These are phyloP conservation scores for Cytospora chrysosperma DNA, from an alignment of 2,329 filamentous ascomycete genomes.

Conservation along the genomic window DNA sequence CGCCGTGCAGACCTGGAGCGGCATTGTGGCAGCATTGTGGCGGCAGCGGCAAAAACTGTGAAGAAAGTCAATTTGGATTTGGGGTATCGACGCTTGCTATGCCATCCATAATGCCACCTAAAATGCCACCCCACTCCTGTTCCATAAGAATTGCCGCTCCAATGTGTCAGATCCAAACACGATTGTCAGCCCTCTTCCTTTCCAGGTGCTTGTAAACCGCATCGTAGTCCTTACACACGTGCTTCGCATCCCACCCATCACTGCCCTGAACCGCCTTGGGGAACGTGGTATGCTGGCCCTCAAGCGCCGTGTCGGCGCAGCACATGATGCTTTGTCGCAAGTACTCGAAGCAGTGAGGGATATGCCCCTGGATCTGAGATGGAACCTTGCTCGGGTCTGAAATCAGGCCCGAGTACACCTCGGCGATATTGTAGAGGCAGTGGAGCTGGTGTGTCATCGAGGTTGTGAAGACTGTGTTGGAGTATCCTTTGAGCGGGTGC, in stretches of 20 bases:
- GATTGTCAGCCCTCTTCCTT: slow-evolving; percentile 35
- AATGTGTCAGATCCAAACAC: slow-evolving; percentile 38
- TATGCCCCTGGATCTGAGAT: slow-evolving; percentile 37
- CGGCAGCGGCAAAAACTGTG: not conserved
- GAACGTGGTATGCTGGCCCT: slow-evolving; percentile 42
- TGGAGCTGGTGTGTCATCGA: slow-evolving; percentile 46
- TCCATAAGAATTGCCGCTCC: not conserved
- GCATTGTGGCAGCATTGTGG: too few relatives aligned
- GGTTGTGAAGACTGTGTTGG: slow-evolving; percentile 40
- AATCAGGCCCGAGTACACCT: slow-evolving; percentile 36
- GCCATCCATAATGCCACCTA: not conserved
- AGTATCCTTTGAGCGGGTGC: slow-evolving; percentile 33
- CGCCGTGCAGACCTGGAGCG: too few relatives aligned
- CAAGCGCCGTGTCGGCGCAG: slow-evolving; percentile 34
- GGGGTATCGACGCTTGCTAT: not conserved
- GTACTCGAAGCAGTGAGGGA: slow-evolving; percentile 42
- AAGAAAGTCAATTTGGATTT: not conserved
- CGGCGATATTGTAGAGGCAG: slow-evolving; percentile 41
- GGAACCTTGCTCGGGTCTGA: slow-evolving; percentile 32
- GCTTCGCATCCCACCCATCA: slow-evolving; percentile 45
- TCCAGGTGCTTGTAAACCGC: slow-evolving; percentile 38
- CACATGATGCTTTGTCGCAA: slow-evolving; percentile 37
- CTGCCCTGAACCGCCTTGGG: slow-evolving; percentile 38
- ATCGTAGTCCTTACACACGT: slow-evolving; percentile 41
- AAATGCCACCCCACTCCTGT: too few relatives aligned